Conservation (phyloP, 768 basidiomycete species). For the Cantharellus cinnabarinus region DNA sequence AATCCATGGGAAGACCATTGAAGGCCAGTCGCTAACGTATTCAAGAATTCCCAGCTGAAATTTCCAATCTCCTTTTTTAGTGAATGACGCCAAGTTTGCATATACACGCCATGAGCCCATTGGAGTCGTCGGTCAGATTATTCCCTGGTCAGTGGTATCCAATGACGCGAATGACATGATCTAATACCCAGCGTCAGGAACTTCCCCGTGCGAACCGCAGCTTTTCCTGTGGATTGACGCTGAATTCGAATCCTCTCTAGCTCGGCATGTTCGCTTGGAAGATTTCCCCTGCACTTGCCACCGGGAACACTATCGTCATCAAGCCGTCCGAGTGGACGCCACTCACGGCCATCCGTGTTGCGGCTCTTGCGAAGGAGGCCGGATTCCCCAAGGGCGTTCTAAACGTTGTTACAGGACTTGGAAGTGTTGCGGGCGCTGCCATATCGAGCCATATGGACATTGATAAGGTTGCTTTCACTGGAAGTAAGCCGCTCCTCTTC, state of each 20-base stretch:
- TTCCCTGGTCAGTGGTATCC: conserved; percentile 49
- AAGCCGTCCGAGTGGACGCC: conserved; percentile 71
- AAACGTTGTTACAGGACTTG: conserved; percentile 60
- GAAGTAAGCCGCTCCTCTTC: conserved; percentile 17
- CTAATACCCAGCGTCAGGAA: neutral
- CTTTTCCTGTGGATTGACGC: neutral
- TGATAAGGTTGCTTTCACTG: conserved; percentile 70
- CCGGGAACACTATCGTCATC: conserved; percentile 55
- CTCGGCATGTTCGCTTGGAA: conserved; percentile 53
- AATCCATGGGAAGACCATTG: conserved; percentile 52
- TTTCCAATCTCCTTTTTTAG: neutral
- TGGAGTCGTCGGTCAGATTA: conserved; percentile 24
- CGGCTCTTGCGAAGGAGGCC: conserved; percentile 36
- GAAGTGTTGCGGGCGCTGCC: conserved; percentile 44
- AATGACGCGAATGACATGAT: conserved; percentile 27
- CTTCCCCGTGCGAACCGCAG: neutral
- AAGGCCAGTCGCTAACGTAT: conserved; percentile 13
- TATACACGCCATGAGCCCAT: conserved; percentile 47
- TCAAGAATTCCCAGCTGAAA: neutral
- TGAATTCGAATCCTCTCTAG: conserved; percentile 3
- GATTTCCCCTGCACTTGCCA: conserved; percentile 51
- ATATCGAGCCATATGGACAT: conserved; percentile 43
- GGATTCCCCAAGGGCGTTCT: conserved; percentile 60
- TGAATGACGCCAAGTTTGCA: conserved; percentile 29
- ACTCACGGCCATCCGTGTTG: conserved; percentile 29